Evolutionary conservation across 192 early-diverging fungal species (phyloP), one percentile per base, ranked within the genome.

Genomic region (Nowakowskiella sp.): DNA sequence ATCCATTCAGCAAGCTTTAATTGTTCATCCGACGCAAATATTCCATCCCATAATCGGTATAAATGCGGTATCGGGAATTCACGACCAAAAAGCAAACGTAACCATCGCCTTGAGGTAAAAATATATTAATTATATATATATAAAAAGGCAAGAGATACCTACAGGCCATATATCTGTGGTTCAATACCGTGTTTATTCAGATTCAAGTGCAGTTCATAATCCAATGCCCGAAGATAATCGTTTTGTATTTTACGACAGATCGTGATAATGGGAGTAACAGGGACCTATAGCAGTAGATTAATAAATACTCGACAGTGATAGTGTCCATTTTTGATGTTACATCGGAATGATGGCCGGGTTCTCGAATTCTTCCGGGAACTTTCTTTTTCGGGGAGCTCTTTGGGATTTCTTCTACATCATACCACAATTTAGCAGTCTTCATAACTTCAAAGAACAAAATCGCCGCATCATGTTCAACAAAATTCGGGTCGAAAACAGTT

Each of bases 161-260:
- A 82, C 84, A 95, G 79, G 36, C 89, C 94, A 74, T 87, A 97
- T 10, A 97, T 70, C 61, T 97, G 94, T 10, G 94, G 94, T 59
- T 97, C 91, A 34, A 97, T 90, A 5, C 80, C 77, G 44, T 89
- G 74, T 23, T 54, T 55, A 42, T 68, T 73, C 42, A 97, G 53
- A 51, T 89, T 89, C n/a, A 58, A 34, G 29, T 75, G 85, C 22
- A 94, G 72, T 22, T 80, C 74, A 21, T 70, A 64, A 60, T 97
- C 94, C 16, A 92, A 66, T 10, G 51, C 62, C 39, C 68, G 67
- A 28, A 97, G 66, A 55, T 83, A 65, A 27, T 88, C 73, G 56
- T 84, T 67, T 62, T 89, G 80, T 46, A 87, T 76, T 29, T 80
- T 71, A 47, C 72, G 67, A 52, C 88, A 92, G 53, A 76, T 72